Base-by-base conservation (phyloP, 495 filamentous ascomycete genomes). In the Zalerion maritima region DNA sequence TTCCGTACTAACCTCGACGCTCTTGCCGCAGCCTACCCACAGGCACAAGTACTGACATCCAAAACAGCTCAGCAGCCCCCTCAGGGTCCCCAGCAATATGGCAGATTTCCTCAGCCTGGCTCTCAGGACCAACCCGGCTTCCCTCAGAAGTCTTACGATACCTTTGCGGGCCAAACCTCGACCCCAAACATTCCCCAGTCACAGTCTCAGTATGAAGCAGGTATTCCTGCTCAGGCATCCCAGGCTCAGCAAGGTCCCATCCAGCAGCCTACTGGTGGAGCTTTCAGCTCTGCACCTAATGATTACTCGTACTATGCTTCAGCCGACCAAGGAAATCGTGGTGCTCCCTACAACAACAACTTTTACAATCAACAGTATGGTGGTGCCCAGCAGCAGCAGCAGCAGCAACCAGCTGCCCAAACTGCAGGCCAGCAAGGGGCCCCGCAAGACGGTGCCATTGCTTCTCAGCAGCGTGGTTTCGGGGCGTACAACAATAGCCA, bases 241-340 rank as follows among this genome's bases (percentile, higher is more conserved):
- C 81, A 84, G 43, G 52, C 62, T 10, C 65, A 71, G 22, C 61
- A 57, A 30, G n/a, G n/a, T n/a, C 48, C 58, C 14, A 61, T 58
- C 23, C 65, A 70, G 31, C 46, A 50, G 34, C 58, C 61, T 18
- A 64, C 74, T n/a, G 55, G 57, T 31, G 69, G 64, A 7, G 66
- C 60, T 22, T 71, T 70, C 44, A 80, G 75, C 43, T 78, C 82
- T 18, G 79, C 78, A 7, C 75, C 81, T 23, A 74, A 66, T 51
- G 79, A 93, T 23, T 87, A 77, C 41, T 81, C 80, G 12, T 75
- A 76, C 1, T 92, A 93, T 59, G 89, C 94, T 43, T 78, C 79
- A 3, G 70, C 77, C n/a, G 80, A 86, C 37, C 71, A 78, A 28
- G 78, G 82, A 44, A 62, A 58, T 32, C 73, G 85, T 23, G 71